Evolutionary conservation across 306 rosid genomes (phyloP), one percentile per base, ranked within the genome.

Genomic region (Fragaria iinumae): DNA sequence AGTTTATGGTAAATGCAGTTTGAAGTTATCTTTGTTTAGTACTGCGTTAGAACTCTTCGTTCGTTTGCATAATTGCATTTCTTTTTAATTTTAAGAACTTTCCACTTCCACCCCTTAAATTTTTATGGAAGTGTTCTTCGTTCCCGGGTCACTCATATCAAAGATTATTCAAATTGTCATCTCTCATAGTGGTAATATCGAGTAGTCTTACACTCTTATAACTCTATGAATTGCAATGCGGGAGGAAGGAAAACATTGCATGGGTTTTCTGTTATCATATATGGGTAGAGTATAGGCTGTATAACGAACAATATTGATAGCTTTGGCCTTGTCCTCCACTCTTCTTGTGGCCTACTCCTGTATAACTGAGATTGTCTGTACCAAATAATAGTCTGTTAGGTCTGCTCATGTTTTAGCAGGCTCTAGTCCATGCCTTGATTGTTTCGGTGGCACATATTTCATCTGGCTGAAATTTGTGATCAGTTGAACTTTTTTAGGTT

Each of bases 1-100:
- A 43, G 93, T 74, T 60, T 20, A 39, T 14, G 27, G 29, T 11
- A 6, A 55, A 29, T 21, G 52, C 48, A 5, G 39, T 39, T 56
- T 56, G 50, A 38, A 13, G 21, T 36, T 72, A 6, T 20, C 48
- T 5, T 20, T 48, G 60, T 48, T 16, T 0, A 18, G 25, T 29
- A 12, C 5, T 20, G 32, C n/a, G 23, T 34, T 52, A 17, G 64
- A 71, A 52, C 25, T 69, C 23, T 14, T 69, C 56, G 7, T 29
- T 69, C 5, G 9, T 50, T 36, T 36, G 39, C 39, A 36, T 36
- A 36, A 4, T 69, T 69, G 43, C 23, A 14, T 47, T 45, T 43
- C 25, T 12, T 4, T n/a, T 43, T 6, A 2, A 44, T 69, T 36
- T 23, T 55, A 69, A 23, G 20, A n/a, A 41, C 10, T n/a, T n/a